Conservation (phyloP, 2,329 filamentous ascomycete species). For the Calonectria multiphialidica region DNA sequence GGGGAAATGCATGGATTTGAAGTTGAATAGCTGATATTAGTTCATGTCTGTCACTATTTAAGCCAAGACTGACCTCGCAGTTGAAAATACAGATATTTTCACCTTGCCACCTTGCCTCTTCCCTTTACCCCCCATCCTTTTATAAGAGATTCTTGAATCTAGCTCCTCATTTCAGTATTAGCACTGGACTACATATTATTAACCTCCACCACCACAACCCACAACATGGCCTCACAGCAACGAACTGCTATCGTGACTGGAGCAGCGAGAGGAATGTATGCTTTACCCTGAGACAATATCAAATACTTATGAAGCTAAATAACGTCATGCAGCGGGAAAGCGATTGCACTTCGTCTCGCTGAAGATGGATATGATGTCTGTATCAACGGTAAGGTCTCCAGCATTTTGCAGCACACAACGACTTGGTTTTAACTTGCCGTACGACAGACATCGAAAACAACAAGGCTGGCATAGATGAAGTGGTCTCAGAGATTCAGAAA, state of each 20-base stretch:
- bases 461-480: conserved; percentile 41
- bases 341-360: conserved; percentile 73
- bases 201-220: not conserved
- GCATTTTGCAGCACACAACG: not conserved
- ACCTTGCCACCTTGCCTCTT: too few species aligned
- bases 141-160: not conserved
- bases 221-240: conserved; percentile 1
- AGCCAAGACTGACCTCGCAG: not conserved
- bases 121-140: too few species aligned
- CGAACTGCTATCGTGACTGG: conserved; percentile 22
- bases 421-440: not conserved
- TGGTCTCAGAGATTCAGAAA: conserved; percentile 63
- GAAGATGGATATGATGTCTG: conserved; percentile 75
- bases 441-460: not conserved
- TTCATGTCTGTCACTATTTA: not conserved
- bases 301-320: not conserved
- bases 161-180: not conserved
- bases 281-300: not conserved
- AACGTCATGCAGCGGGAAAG: conserved; percentile 61
- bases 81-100: too few species aligned
- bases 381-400: conserved; percentile 48
- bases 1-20: not conserved
- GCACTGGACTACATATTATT: not conserved
- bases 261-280: conserved; percentile 22
- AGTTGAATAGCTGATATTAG: not conserved